Base-by-base conservation (phyloP, 305 asterid species). In the Fraxinus nigra region DNA sequence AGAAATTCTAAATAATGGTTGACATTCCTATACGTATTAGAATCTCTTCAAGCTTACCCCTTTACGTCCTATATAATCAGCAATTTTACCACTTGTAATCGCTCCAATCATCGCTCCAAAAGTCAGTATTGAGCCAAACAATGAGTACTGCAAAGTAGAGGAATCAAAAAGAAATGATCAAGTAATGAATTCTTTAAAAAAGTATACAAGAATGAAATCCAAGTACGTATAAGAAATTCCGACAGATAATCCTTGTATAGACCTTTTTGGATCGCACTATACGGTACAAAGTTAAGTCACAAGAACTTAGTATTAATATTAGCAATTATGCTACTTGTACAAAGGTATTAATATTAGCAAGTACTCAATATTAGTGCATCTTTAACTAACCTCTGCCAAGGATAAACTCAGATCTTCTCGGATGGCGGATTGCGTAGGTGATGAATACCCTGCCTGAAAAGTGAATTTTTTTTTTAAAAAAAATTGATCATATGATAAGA, bases 21-120 rank as follows among this genome's bases (percentile, higher is more conserved):
- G 30, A 22, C 16, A 16, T 26, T 65, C 73, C 8, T 35, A 3
- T 11, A 33, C 0, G 34, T 63, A 24, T 28, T 43, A 54, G 37
- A 33, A 81, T 69, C 1, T 32, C 32, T 14, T 76, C 35, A 56
- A 76, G 35, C 88, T 84, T 88, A 96, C 98, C 97, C 98, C 98
- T 89, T 94, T 94, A 2, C 99, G 95, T 8, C 99, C 98, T 43
- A 89, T 63, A 75, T 72, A 86, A 85, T 96, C 98, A 11, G 98
- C 98, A 1, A 94, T 91, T 81, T 90, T 92, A 48, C 99, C 98
- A 3, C 97, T 91, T 2, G 98, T 93, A 76, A 96, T 91, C 59
- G 98, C 98, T 7, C 99, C 99, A 73, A 96, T 91, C 99, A 96
- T 96, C 2, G 98, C 98, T 72, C 99, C 99, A 81, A 96, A 93